Conservation (phyloP, 306 rosid genomes). For the Quercus suber region DNA sequence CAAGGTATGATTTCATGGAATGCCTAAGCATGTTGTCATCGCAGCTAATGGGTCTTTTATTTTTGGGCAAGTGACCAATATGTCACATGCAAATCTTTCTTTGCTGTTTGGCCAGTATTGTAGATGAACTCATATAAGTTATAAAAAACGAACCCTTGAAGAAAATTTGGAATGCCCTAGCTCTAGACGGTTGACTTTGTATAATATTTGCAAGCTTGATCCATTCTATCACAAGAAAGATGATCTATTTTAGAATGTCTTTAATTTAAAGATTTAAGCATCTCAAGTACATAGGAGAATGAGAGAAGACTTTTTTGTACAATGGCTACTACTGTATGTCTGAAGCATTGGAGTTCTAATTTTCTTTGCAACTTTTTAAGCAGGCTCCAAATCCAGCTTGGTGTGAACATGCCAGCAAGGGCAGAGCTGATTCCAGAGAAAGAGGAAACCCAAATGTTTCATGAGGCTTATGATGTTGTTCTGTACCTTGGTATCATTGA, state of each 20-base stretch:
- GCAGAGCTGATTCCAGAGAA: slow-evolving; percentile 81
- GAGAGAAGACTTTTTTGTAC: neutral
- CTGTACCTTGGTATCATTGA: slow-evolving; percentile 93
- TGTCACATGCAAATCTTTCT: no score
- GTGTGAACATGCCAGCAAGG: slow-evolving; percentile 98
- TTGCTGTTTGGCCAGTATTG: neutral
- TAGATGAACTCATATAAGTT: neutral
- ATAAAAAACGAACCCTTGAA: neutral
- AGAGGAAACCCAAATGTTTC: slow-evolving; percentile 59
- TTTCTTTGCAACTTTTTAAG: slow-evolving; percentile 10
- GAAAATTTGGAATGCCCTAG: neutral
- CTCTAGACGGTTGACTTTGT: neutral
- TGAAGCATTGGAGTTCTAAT: slow-evolving; percentile 7
- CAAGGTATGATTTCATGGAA: slow-evolving; percentile 59
- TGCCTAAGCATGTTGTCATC: no score
- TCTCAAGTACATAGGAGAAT: slow-evolving; percentile 8
- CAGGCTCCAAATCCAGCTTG: slow-evolving; percentile 98
- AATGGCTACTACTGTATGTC: slow-evolving; percentile 1
- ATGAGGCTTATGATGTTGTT: slow-evolving; percentile 82
- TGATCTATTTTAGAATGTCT: neutral
- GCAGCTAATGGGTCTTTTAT: neutral
- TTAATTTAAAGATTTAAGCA: neutral
- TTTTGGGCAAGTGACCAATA: neutral
- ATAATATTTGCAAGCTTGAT: neutral
- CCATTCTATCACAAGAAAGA: neutral